Conservation (phyloP, 345 rosid genomes). For the Cardiospermum halicacabum region DNA sequence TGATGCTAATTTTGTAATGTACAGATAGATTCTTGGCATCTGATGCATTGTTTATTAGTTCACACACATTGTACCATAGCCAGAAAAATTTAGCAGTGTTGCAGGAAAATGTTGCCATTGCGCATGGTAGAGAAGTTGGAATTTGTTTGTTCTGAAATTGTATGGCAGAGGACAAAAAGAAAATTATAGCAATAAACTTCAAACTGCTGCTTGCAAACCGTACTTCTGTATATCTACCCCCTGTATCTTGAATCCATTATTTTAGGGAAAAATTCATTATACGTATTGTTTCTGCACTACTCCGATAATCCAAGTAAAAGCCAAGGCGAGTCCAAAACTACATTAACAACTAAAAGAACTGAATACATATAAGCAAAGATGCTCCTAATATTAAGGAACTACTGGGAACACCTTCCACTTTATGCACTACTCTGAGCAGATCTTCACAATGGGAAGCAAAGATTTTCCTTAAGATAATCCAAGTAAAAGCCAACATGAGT, state of each 20-base stretch:
- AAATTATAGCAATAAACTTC: too few relatives aligned
- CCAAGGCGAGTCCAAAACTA: background rate
- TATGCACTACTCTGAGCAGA: too few relatives aligned
- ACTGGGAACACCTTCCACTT: background rate
- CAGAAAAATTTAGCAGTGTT: background rate
- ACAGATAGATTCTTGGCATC: background rate
- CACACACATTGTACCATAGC: background rate
- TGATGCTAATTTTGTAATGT: background rate
- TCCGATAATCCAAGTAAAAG: background rate
- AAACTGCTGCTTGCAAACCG: background rate
- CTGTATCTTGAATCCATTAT: too few relatives aligned
- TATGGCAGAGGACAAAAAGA: background rate
- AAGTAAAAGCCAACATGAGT: slow-evolving; percentile 4
- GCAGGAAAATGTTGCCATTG: background rate
- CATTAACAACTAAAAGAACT: background rate
- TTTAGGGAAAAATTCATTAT: too few relatives aligned
- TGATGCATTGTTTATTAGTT: background rate
- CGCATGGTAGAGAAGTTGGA: background rate
- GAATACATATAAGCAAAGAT: background rate
- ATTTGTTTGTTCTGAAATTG: background rate
- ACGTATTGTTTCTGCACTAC: background rate
- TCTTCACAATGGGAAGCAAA: background rate
- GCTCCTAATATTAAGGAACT: background rate
- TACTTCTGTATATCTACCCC: too few relatives aligned
- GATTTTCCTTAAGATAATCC: background rate